Conservation (phyloP, 169 alveolate genomes). For the Cyclospora cayetanensis region DNA sequence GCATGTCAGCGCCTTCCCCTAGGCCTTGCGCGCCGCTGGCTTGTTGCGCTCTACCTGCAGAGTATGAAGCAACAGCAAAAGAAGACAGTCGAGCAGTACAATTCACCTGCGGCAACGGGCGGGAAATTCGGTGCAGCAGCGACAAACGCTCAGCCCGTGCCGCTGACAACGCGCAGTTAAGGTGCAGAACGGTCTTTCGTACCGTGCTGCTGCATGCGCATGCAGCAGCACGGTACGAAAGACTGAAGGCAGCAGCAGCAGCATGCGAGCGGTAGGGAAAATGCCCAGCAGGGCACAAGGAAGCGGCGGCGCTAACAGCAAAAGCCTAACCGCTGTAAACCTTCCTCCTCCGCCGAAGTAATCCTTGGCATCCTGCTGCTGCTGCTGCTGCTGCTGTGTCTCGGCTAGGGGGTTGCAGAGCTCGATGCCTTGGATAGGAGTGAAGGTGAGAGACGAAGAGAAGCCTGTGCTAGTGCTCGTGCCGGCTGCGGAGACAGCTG, state of each 20-base stretch:
- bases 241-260: neutral
- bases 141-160: no score
- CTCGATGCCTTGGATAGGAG: constrained; percentile 60
- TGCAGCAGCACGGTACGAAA: neutral
- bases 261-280: neutral
- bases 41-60: neutral
- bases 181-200: neutral
- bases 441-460: constrained; percentile 38
- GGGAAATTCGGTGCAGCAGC: neutral
- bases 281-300: neutral
- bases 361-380: neutral
- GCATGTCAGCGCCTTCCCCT: neutral
- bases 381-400: constrained; percentile 30
- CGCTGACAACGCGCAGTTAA: no score
- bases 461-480: constrained; percentile 23
- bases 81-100: neutral
- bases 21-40: neutral
- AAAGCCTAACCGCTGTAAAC: neutral
- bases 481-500: neutral
- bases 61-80: neutral
- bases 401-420: constrained; percentile 23
- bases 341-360: constrained; percentile 5
- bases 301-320: neutral
- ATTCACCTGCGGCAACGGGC: neutral
- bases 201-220: constrained; percentile 13